Percentiles rank a stretch among this genome's conserved stretches.
Conservation (phyloP, 352 stramenopile species). For the Phytophthora cactorum region DNA sequence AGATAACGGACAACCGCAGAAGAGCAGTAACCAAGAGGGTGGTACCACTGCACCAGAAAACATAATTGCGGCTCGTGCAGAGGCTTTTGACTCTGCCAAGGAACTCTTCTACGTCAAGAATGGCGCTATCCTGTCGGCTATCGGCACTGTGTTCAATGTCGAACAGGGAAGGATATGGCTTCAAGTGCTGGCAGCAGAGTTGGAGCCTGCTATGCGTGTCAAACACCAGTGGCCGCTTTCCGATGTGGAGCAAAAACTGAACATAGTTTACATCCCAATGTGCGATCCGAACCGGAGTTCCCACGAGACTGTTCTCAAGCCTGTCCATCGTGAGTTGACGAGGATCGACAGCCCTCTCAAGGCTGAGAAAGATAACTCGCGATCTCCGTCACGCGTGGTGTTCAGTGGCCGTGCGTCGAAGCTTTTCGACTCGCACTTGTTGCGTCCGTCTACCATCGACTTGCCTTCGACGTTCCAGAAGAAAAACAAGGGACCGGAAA, state of each 20-base stretch:
- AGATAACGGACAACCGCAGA: constrained; percentile 11
- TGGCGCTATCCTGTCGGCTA: constrained; percentile 52
- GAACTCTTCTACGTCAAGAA: constrained; percentile 63
- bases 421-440: constrained; percentile 70
- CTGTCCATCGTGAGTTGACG: constrained; percentile 48
- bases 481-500: constrained; percentile 13
- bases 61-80: constrained; percentile 38
- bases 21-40: constrained; percentile 31
- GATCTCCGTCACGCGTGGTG: constrained; percentile 56
- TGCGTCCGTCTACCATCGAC: constrained; percentile 69
- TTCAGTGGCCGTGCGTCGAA: constrained; percentile 77
- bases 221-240: constrained; percentile 41
- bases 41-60: constrained; percentile 16
- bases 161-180: constrained; percentile 65
- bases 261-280: constrained; percentile 67
- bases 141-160: constrained; percentile 60
- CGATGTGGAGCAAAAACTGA: constrained; percentile 49
- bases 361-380: constrained; percentile 28
- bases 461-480: constrained; percentile 34
- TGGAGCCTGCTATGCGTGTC: constrained; percentile 55
- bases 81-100: constrained; percentile 47
- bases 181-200: constrained; percentile 59
- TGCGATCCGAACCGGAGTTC: constrained; percentile 38
- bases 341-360: constrained; percentile 48
- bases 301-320: constrained; percentile 47